Conservation (phyloP, 768 basidiomycete genomes). For the Psilocybe azurescens region DNA sequence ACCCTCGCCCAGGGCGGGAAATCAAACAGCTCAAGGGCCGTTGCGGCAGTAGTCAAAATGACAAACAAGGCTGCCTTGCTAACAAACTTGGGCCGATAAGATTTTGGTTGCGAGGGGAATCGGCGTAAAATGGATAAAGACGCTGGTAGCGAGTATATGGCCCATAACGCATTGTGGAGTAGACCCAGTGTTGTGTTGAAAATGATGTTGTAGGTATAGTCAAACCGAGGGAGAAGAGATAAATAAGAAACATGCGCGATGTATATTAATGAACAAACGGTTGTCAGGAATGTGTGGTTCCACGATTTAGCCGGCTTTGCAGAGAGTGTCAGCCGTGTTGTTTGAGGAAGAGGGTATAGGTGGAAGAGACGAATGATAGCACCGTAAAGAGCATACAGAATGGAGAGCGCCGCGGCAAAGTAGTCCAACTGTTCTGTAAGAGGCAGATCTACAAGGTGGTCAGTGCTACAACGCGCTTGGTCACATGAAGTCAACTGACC, state of each 20-base stretch:
- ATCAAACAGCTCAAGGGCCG: slow-evolving; percentile 86
- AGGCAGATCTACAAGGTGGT: slow-evolving; percentile 64
- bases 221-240: slow-evolving; percentile 75
- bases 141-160: slow-evolving; percentile 66
- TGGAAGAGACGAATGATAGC: slow-evolving; percentile 79
- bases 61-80: slow-evolving; percentile 66
- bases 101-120: slow-evolving; percentile 57
- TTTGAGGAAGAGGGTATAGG: slow-evolving; percentile 56
- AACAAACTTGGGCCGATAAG: slow-evolving; percentile 63
- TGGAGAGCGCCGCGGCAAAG: slow-evolving; percentile 89
- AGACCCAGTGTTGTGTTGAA: slow-evolving; percentile 83
- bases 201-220: slow-evolving; percentile 92
- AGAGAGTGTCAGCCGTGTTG: slow-evolving; percentile 30
- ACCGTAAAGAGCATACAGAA: slow-evolving; percentile 81
- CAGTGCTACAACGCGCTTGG: background rate
- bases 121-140: slow-evolving; percentile 53
- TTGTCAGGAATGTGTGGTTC: slow-evolving; percentile 46
- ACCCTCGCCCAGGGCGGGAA: slow-evolving; percentile 80
- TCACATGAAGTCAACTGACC: slow-evolving; percentile 52
- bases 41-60: slow-evolving; percentile 72
- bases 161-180: slow-evolving; percentile 83
- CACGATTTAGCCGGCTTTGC: slow-evolving; percentile 27
- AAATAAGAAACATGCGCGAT: slow-evolving; percentile 82
- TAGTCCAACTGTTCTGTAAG: slow-evolving; percentile 93
- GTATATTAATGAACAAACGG: slow-evolving; percentile 60